Base-by-base conservation (phyloP, 441 rosid species). In the Capsella rubella region DNA sequence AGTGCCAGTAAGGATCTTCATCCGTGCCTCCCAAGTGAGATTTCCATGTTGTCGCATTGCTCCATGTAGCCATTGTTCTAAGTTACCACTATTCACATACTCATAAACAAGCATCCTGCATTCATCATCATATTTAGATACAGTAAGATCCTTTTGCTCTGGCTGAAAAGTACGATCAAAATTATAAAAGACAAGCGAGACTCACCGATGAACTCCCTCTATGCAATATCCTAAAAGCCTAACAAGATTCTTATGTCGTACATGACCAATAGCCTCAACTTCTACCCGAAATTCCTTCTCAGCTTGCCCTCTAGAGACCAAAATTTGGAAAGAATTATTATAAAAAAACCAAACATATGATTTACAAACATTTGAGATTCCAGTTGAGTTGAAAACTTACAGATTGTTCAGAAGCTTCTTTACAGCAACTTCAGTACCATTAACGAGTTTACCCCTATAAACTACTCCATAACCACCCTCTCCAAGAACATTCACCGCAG, bases 381-480 rank as follows among this genome's bases (percentile, higher is more conserved):
- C 6, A 27, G 45, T 64, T 40, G 45, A 40, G 40, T 35, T 14
- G 28, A 27, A 49, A 77, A 56, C 98, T 93, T 82, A 95, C 99
- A 91, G 62, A 79, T 93, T 95, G 80, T 93, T 95, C 10, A 93
- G 91, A 82, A 95, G 88, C 86, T 91, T 95, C 91, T 95, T 95
- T 50, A 95, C 98, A 31, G 98, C 99, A 51, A 93, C 97, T 60
- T 90, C 92, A n/a, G 87, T 87, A 59, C 99, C 98, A 62, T 95
- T 95, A 61, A 95, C 83, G 46, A 95, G 87, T 55, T 45, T 83
- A 69, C 98, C 99, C 71, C 75, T 82, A 71, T 95, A 95, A 65
- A 95, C 98, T 78, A 95, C 85, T 64, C 99, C 99, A 82, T 95
- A 95, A 67, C 99, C 99, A 67, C 99, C 99, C 73, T 95, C 99